Conservation (phyloP, 2,329 filamentous ascomycete genomes). For the Hymenoscyphus fructigenus region DNA sequence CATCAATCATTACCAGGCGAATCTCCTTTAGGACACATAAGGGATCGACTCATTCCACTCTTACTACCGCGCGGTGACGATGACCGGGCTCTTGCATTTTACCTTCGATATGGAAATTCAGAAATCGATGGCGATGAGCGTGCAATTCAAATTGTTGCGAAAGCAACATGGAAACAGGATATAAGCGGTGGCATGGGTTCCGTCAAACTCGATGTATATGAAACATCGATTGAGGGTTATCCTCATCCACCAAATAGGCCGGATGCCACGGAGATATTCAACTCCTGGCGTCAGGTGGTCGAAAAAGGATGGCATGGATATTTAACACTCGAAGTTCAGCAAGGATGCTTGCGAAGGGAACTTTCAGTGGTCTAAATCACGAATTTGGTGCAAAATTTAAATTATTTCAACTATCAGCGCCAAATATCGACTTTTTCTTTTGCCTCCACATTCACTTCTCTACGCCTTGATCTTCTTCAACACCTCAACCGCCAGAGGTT, state of each 20-base stretch:
- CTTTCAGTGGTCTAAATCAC: neutral
- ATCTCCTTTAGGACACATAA: conserved; percentile 14
- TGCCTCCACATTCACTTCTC: neutral
- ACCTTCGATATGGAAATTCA: conserved; percentile 18
- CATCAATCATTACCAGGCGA: neutral
- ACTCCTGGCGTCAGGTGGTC: conserved; percentile 22
- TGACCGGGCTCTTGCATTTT: conserved; percentile 16
- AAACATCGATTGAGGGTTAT: conserved; percentile 4
- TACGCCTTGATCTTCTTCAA: conserved; percentile 40
- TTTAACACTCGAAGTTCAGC: too few relatives aligned
- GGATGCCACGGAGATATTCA: conserved; percentile 18
- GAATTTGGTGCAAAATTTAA: too few relatives aligned
- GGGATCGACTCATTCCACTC: conserved; percentile 21
- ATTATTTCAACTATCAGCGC: neutral
- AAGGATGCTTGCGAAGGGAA: neutral
- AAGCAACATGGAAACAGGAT: conserved; percentile 23
- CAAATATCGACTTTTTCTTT: neutral
- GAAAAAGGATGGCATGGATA: conserved; percentile 26
- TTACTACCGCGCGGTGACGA: conserved; percentile 20
- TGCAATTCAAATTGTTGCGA: conserved; percentile 19
- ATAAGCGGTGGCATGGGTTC: conserved; percentile 14
- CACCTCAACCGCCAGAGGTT: conserved; percentile 38
- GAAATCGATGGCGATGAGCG: conserved; percentile 16
- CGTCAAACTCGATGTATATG: conserved; percentile 19
- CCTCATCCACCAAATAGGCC: neutral